Base-by-base conservation (phyloP, 2,329 filamentous ascomycete genomes). In the Coniochaeta pulveracea region DNA sequence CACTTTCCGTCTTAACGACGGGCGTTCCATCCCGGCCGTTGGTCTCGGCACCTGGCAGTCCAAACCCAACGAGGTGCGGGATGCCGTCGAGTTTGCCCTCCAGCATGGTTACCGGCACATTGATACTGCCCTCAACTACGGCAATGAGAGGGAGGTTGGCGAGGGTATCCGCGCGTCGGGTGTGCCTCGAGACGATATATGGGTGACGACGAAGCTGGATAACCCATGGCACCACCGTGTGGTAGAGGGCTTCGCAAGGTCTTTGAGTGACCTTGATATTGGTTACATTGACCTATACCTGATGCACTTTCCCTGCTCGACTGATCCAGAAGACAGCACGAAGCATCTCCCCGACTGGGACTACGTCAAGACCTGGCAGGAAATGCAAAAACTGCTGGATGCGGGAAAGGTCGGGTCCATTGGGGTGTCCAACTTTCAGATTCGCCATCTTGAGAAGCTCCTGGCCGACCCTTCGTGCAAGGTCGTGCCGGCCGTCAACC, bases 41-140 rank as follows among this genome's bases (percentile, higher is more conserved):
- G 82, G 81, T 40, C 67, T 88, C 28, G 83, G 83, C 36, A 88
- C 83, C 36, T 88, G 82, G 81, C 80, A 85, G 50, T 84, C 81
- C 31, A 54, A 67, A 47, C 76, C 79, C 36, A 57, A 80, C 44
- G 69, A 84, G 56, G 80, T 85, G 36, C 66, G 71, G 45, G 60
- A 71, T 34, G 84, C 84, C 35, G 83, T 89, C 42, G 74, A 82
- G 56, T 63, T 64, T 22, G 81, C 81, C 17, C 65, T 86, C 18
- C 63, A 64, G 40, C 59, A 62, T 26, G 82, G 82, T 38, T 86
- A 86, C 60, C 71, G 78, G 23, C 80, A 85, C 58, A 80, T 85
- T 51, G 79, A 83, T 58, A 84, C 80, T 15, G 80, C 83, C 31
- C 67, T 80, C 40, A 80, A 76, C 33, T 91, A 91, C 55, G 77